These are phyloP conservation scores for Geotrichum fermentans DNA, from an alignment of 1,139 yeast genomes.

Conservation along the genomic window DNA sequence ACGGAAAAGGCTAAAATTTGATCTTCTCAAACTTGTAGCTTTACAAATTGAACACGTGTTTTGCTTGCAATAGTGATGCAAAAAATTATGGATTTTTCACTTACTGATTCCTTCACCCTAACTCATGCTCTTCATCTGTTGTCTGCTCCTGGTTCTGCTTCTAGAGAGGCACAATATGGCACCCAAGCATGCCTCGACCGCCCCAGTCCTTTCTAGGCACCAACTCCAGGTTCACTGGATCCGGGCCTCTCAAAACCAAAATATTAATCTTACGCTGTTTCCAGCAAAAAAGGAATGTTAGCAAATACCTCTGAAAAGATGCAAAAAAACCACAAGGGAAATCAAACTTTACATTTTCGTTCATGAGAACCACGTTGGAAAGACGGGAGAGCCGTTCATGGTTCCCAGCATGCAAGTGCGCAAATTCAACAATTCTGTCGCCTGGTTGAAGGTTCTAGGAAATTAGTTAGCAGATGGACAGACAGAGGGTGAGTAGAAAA, in stretches of 20 bases:
- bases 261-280: constrained; percentile 39
- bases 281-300: constrained; percentile 6
- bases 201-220: constrained; percentile 59
- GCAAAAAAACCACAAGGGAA: not conserved
- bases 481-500: constrained; percentile 23
- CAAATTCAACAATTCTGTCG: constrained; percentile 53
- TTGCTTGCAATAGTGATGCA: too few relatives aligned
- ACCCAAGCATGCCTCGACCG: constrained; percentile 71
- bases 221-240: constrained; percentile 37
- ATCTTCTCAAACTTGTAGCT: too few relatives aligned
- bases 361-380: constrained; percentile 34
- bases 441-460: constrained; percentile 35
- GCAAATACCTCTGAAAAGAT: not conserved
- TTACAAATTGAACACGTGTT: too few relatives aligned
- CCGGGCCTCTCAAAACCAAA: constrained; percentile 38
- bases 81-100: too few relatives aligned
- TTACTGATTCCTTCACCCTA: too few relatives aligned
- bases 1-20: too few relatives aligned
- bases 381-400: constrained; percentile 45
- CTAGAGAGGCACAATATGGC: constrained; percentile 52
- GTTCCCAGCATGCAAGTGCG: constrained; percentile 50
- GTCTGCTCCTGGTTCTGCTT: too few relatives aligned
- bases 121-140: too few relatives aligned
- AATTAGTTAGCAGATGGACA: constrained; percentile 27
- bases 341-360: constrained; percentile 16